phyloP scores from a whole-genome alignment of 1,139 yeast species.

The Saccharomyces hybrid region DNA sequence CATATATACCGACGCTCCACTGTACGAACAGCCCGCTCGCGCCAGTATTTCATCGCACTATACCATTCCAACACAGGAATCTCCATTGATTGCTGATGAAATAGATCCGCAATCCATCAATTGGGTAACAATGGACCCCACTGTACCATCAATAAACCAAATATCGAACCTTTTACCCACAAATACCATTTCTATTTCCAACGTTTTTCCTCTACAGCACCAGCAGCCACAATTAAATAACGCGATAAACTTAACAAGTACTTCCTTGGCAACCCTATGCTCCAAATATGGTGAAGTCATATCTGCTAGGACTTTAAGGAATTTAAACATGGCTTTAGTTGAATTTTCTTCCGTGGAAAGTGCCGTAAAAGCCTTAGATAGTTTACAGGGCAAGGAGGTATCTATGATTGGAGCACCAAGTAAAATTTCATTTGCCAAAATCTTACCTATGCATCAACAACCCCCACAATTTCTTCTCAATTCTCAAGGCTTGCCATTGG shows the following conservation, averaged over 20 bases:
- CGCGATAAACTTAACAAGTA: slow-evolving; percentile 28
- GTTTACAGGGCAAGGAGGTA: slow-evolving; percentile 73
- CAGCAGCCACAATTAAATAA: slow-evolving; percentile 36
- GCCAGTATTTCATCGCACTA: slow-evolving; percentile 39
- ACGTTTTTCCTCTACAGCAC: slow-evolving; percentile 51
- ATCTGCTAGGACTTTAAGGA: slow-evolving; percentile 51
- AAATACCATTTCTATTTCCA: slow-evolving; percentile 65
- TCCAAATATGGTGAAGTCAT: slow-evolving; percentile 48
- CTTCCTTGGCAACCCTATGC: slow-evolving; percentile 37
- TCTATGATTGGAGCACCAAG: slow-evolving; percentile 60
- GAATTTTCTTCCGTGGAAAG: slow-evolving; percentile 66
- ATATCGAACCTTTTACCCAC: slow-evolving; percentile 37
- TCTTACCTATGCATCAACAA: slow-evolving; percentile 37
- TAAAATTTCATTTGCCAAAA: slow-evolving; percentile 61
- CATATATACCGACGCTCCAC: slow-evolving; percentile 24
- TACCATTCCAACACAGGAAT: slow-evolving; percentile 27
- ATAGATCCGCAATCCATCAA: slow-evolving; percentile 43
- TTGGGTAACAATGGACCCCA: slow-evolving; percentile 57
- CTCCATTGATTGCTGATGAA: slow-evolving; percentile 43
- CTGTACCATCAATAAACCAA: slow-evolving; percentile 50
- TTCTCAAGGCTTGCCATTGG: neutral
- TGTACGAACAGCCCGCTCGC: slow-evolving; percentile 23
- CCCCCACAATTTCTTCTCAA: slow-evolving; percentile 12
- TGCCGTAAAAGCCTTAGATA: slow-evolving; percentile 72
- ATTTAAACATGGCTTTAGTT: slow-evolving; percentile 55